phyloP scores from a whole-genome alignment of 768 basidiomycete species.

The Pleurotus salmoneostramineus region DNA sequence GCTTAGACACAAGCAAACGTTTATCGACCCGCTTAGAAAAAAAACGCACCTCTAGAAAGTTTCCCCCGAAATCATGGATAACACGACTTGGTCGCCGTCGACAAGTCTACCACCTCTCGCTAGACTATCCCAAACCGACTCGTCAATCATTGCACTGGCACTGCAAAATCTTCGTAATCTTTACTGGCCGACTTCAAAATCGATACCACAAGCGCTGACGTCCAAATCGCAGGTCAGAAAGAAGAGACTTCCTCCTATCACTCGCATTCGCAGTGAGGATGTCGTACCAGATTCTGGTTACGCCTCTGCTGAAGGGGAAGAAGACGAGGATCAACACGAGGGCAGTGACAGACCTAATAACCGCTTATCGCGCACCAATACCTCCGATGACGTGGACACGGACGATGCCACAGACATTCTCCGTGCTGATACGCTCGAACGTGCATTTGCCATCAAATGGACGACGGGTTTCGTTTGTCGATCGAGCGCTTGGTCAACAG shows the following conservation, averaged over 20 bases:
- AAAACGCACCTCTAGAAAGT: background rate
- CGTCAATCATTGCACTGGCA: constrained; percentile 32
- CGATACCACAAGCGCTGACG: constrained; percentile 21
- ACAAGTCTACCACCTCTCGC: constrained; percentile 56
- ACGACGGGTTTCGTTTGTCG: constrained; percentile 64
- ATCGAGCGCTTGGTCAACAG: constrained; percentile 44
- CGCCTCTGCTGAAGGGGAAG: constrained; percentile 67
- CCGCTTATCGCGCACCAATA: background rate
- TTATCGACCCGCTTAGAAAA: constrained; percentile 1
- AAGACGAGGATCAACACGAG: constrained; percentile 27
- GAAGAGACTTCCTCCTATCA: constrained; percentile 11
- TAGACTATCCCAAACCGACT: constrained; percentile 28
- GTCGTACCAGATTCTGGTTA: constrained; percentile 71
- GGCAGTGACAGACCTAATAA: constrained; percentile 8
- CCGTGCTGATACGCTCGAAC: constrained; percentile 63
- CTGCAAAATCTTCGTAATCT: constrained; percentile 42
- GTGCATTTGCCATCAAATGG: constrained; percentile 69
- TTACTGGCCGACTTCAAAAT: constrained; percentile 42
- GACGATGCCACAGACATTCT: constrained; percentile 39
- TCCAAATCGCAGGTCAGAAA: constrained; percentile 21
- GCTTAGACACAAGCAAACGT: constrained; percentile 17
- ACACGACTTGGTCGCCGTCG: constrained; percentile 33
- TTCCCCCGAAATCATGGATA: background rate
- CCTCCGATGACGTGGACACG: constrained; percentile 13
- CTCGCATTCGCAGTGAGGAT: constrained; percentile 33